These are phyloP conservation scores for Saturnispora sanitii DNA, from an alignment of 805 yeast species.

Conservation along the genomic window DNA sequence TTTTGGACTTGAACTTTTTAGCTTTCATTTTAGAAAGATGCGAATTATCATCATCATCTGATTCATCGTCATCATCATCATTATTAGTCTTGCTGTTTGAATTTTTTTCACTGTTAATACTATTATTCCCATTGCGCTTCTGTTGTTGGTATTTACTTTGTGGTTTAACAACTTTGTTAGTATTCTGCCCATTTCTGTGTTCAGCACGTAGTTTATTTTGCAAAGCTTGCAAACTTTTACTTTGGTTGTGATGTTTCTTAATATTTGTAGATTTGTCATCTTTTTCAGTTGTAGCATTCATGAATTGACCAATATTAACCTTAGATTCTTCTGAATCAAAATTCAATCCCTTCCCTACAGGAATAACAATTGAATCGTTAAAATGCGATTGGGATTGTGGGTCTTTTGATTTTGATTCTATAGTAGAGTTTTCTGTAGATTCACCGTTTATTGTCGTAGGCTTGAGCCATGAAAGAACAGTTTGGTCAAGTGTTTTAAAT, in stretches of 20 bases:
- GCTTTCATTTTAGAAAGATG: not conserved
- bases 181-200: constrained; percentile 11
- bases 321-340: constrained; percentile 5
- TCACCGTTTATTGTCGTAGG: not conserved
- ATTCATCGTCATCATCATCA: not conserved
- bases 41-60: constrained; percentile 2
- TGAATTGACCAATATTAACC: constrained; percentile 10
- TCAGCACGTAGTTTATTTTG: constrained; percentile 22
- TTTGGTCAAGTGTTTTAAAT: constrained; percentile 28
- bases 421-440: not conserved
- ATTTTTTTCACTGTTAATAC: not conserved
- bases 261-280: constrained; percentile 6
- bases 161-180: constrained; percentile 4
- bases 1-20: constrained; percentile 3
- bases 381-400: constrained; percentile 1
- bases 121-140: not conserved
- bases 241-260: constrained; percentile 12
- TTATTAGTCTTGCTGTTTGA: not conserved
- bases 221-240: constrained; percentile 19
- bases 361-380: constrained; percentile 9
- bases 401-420: not conserved
- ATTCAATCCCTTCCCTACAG: constrained; percentile 25
- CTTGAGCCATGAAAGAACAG: constrained; percentile 32
- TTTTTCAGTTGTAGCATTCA: constrained; percentile 9
- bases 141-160: constrained; percentile 3